Percentiles rank a stretch among this genome's conserved stretches.
Evolutionary conservation across 176 grass and related monocot genomes (phyloP).

Genomic region (Ensete glaucum): DNA sequence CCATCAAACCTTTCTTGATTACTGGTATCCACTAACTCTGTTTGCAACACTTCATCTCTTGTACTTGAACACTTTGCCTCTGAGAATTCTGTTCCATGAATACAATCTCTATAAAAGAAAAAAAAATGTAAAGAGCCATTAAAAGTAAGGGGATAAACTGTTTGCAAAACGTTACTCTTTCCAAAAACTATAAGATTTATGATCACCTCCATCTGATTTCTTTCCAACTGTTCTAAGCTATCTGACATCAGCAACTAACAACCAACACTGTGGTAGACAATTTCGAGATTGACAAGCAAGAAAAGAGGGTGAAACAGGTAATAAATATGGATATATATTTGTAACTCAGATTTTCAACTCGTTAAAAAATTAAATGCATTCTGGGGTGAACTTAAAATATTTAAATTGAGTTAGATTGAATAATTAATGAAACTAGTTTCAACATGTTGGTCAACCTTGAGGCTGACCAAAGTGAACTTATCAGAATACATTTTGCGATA

Average conservation of each 20-base stretch:
- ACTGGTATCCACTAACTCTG: constrained; percentile 27
- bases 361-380: no score
- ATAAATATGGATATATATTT: background rate
- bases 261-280: background rate
- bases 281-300: background rate
- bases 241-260: background rate
- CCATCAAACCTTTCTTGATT: constrained; percentile 37
- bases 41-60: constrained; percentile 36
- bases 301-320: background rate
- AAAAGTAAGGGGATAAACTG: background rate
- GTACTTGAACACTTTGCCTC: constrained; percentile 21
- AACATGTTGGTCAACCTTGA: no score
- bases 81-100: background rate
- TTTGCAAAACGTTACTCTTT: background rate
- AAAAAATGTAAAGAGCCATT: background rate
- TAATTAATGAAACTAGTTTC: no score
- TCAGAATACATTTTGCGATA: no score
- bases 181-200: background rate
- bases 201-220: background rate
- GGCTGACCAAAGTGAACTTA: no score
- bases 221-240: background rate
- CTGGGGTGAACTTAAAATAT: no score
- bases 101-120: constrained; percentile 9
- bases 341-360: no score
- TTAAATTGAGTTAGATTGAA: no score